These are phyloP conservation scores for Delonix regia DNA, from an alignment of 306 rosid genomes.

Conservation along the genomic window DNA sequence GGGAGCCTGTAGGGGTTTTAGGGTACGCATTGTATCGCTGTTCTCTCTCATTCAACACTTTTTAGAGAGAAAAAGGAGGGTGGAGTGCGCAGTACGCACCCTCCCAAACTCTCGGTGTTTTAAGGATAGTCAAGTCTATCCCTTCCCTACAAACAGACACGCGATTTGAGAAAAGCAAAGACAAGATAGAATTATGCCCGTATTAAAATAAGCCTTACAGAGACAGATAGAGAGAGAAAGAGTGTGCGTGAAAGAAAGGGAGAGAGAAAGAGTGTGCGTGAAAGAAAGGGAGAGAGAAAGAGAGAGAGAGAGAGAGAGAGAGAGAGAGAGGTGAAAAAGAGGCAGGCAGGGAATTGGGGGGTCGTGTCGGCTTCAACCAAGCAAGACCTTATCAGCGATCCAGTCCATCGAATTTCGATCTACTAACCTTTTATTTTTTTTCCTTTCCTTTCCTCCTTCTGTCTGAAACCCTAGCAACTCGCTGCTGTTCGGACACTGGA, in stretches of 20 bases:
- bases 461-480: slow-evolving; percentile 36
- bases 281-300: not conserved
- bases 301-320: not conserved
- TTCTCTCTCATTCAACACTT: slow-evolving; percentile 4
- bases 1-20: slow-evolving; percentile 40
- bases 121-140: not conserved
- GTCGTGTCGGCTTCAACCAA: slow-evolving; percentile 93
- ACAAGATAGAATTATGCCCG: not conserved
- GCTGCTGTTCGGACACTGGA: not conserved
- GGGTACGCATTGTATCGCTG: slow-evolving; percentile 40
- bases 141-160: not conserved
- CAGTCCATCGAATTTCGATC: slow-evolving; percentile 41
- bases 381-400: slow-evolving; percentile 77
- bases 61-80: not conserved
- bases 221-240: not conserved
- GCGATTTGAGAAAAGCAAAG: slow-evolving; percentile 10
- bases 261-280: not conserved
- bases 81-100: slow-evolving; percentile 17
- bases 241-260: not conserved
- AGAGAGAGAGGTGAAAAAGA: slow-evolving; percentile 30
- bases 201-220: not conserved
- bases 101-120: not conserved
- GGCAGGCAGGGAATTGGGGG: slow-evolving; percentile 45
- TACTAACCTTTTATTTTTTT: not conserved
- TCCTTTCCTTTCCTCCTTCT: slow-evolving; percentile 27